Base-by-base conservation (phyloP, 2,329 filamentous ascomycete species). In the Ophiostoma tasmaniense region DNA sequence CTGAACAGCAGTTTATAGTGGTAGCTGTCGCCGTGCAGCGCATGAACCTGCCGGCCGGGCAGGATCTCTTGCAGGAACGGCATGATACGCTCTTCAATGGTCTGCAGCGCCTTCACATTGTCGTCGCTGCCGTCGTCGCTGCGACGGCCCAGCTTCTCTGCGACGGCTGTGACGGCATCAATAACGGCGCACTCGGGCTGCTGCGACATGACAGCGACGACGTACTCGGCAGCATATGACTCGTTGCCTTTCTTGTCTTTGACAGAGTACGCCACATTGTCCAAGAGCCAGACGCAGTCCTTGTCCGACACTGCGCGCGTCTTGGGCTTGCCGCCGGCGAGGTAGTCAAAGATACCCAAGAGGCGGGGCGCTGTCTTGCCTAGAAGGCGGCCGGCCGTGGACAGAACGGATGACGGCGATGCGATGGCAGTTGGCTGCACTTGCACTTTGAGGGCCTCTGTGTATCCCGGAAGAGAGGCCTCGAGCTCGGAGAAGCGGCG, bases 231-330 rank as follows among this genome's bases (percentile, higher is more conserved):
- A 75, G 91, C 84, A 92, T 93, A 97, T 8, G 68, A 76, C 77
- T 68, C 79, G 79, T 1, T 35, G 59, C 25, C 61, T 76, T 90
- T 5, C 25, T n/a, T 67, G 76, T 77, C 67, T 79, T 80, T 1
- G 66, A 64, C 17, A 39, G 33, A 28, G 76, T 90, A 94, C 4
- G 93, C 93, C 2, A 91, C 94, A 75, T 95, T 97, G 80, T 98
- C 93, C 65, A 97, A 82, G 8, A 97, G 81, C 94, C 94, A 97
- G 55, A 97, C 88, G 17, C 86, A 87, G 76, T 97, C 90, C 52
- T 85, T 79, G 20, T 83, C 81, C 68, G 87, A 84, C 64, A 92
- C 85, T 42, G 82, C 80, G 64, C 84, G 84, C 0, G 85, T 82
- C 14, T 89, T 79, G 0, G 89, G 88, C 74, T 88, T 89, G 69